Evolutionary conservation across 2,329 filamentous ascomycete species (phyloP), one percentile per base, ranked within the genome.

Genomic region (Fusarium proliferatum): DNA sequence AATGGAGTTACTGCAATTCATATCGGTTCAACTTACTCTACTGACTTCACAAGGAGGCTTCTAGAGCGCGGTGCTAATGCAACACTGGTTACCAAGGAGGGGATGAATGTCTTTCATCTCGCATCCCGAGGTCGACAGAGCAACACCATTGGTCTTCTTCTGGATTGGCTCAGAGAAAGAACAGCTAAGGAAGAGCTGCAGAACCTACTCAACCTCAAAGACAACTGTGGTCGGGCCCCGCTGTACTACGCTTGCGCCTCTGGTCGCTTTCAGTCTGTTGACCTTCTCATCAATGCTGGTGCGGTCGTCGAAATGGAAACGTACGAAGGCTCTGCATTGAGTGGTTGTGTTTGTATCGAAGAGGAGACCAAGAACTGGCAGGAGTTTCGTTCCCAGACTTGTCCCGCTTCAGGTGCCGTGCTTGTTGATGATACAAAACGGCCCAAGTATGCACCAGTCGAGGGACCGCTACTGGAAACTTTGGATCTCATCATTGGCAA

Each of bases 21-120:
- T 36, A 21, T 71, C 7, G 76, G 76, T 3, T 75, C 61, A 3
- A 64, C 72, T 3, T 34, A 67, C 2, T 81, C 77, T 1, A 74
- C 78, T 42, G 21, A 46, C 2, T 43, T 67, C 9, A 64, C 80
- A 2, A 74, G 71, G 23, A 64, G 64, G 13, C 76, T 86, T 15
- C 74, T 86, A 2, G 75, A 78, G 7, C 78, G 78, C 8, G 82
- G 84, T 8, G 83, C 83, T 0, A 76, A 85, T 76, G 74, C 81
- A 1, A 67, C 56, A 1, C 66, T 73, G 3, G 30, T 55, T 1
- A 84, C 82, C 0, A 17, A 77, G 8, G 79, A 84, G 11, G 81
- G 81, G 0, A 72, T 82, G 49, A 85, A 80, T 8, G 74, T 81
- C 9, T 76, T 87, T 7, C 85, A 86, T 52, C 59, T 86, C 23